Evolutionary conservation across 2,329 filamentous ascomycete genomes (phyloP).

Genomic region (Gnomoniopsis smithogilvyi): DNA sequence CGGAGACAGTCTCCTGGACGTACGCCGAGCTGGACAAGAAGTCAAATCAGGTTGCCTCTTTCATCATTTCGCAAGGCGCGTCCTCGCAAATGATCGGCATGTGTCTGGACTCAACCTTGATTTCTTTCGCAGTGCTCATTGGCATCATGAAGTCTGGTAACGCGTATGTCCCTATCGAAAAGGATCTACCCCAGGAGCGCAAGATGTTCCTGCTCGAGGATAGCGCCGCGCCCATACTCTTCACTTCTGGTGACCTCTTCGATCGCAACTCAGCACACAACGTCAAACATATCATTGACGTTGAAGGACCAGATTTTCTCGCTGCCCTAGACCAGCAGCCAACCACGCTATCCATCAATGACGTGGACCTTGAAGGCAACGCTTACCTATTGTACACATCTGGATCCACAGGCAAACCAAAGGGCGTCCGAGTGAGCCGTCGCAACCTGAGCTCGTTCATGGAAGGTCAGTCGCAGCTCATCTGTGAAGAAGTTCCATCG

Average conservation of each 20-base stretch:
- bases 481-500: neutral
- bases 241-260: slow-evolving; percentile 32
- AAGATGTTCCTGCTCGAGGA: slow-evolving; percentile 61
- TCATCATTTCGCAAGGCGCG: too few species aligned
- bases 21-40: slow-evolving; percentile 54
- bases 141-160: slow-evolving; percentile 40
- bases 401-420: slow-evolving; percentile 32
- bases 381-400: slow-evolving; percentile 32
- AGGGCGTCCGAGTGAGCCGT: slow-evolving; percentile 30
- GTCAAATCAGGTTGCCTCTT: slow-evolving; percentile 49
- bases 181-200: slow-evolving; percentile 54
- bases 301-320: neutral
- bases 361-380: too few species aligned
- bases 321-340: too few species aligned
- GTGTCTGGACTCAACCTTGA: too few species aligned
- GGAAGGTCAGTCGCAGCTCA: too few species aligned
- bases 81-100: too few species aligned
- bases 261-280: slow-evolving; percentile 36
- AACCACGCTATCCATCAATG: too few species aligned
- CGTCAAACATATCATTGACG: slow-evolving; percentile 26
- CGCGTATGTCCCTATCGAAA: slow-evolving; percentile 61
- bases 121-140: too few species aligned
- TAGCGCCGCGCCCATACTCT: slow-evolving; percentile 45
- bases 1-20: slow-evolving; percentile 40
- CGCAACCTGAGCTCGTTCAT: slow-evolving; percentile 11